These are phyloP conservation scores for Sporothrix pseudoabietina DNA, from an alignment of 2,329 filamentous ascomycete genomes.

Conservation along the genomic window DNA sequence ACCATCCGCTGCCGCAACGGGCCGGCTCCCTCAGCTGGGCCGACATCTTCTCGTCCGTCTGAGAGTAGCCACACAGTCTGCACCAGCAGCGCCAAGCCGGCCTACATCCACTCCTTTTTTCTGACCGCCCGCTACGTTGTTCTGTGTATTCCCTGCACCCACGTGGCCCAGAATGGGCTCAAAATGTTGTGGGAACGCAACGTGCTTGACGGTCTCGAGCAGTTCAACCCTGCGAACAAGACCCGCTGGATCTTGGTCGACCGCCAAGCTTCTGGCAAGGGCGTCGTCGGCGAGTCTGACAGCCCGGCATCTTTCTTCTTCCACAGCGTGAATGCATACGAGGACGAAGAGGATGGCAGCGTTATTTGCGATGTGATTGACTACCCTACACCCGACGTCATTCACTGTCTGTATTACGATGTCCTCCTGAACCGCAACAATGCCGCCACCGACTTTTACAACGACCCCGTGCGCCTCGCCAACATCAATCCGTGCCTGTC, in stretches of 20 bases:
- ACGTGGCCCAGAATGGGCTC: constrained; percentile 59
- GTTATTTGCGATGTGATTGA: constrained; percentile 67
- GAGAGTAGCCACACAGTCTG: background rate
- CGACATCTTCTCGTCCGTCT: background rate
- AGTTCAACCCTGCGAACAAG: constrained; percentile 59
- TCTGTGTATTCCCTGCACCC: constrained; percentile 70
- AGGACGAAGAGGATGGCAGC: constrained; percentile 52
- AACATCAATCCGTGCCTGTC: constrained; percentile 46
- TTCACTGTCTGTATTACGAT: constrained; percentile 70
- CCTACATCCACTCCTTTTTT: constrained; percentile 84
- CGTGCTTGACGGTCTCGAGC: constrained; percentile 66
- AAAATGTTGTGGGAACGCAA: constrained; percentile 67
- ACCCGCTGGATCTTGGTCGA: constrained; percentile 77
- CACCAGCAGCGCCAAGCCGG: constrained; percentile 46
- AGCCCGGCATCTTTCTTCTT: constrained; percentile 75
- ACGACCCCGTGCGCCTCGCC: constrained; percentile 45
- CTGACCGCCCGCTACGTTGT: constrained; percentile 71
- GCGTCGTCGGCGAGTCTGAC: constrained; percentile 69
- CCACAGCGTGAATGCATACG: constrained; percentile 76
- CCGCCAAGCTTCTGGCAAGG: constrained; percentile 52
- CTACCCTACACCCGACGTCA: constrained; percentile 65
- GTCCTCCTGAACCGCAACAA: constrained; percentile 60
- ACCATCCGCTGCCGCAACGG: constrained; percentile 46
- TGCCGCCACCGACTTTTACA: constrained; percentile 49
- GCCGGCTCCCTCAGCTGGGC: background rate